Evolutionary conservation across 306 rosid species (phyloP).

Genomic region (Prinsepia uniflora): DNA sequence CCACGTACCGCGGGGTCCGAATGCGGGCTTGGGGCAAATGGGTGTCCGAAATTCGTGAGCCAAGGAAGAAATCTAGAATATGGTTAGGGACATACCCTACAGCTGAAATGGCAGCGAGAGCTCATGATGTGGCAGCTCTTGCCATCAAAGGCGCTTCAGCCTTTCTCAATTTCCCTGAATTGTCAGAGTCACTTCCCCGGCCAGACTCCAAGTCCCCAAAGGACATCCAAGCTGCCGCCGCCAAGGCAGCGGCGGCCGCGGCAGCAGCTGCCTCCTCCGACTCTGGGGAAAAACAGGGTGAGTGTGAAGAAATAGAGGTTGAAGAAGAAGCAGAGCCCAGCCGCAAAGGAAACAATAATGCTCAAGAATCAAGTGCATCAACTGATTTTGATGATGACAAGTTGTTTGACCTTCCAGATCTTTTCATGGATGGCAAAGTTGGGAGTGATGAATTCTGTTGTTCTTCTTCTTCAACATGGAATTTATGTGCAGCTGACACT

Average conservation of each 20-base stretch:
- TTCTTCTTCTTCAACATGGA: slow-evolving; percentile 54
- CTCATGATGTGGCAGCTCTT: slow-evolving; percentile 86
- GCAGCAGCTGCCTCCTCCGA: slow-evolving; percentile 34
- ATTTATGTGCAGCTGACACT: slow-evolving; percentile 52
- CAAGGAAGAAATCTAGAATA: slow-evolving; percentile 82
- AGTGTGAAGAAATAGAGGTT: not conserved
- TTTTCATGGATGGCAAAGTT: slow-evolving; percentile 39
- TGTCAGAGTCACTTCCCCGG: slow-evolving; percentile 51
- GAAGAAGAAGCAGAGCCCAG: slow-evolving; percentile 26
- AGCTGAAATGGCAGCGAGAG: slow-evolving; percentile 93
- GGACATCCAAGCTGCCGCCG: slow-evolving; percentile 85
- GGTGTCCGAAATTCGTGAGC: slow-evolving; percentile 91
- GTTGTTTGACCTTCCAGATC: slow-evolving; percentile 86
- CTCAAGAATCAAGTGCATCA: slow-evolving; percentile 11
- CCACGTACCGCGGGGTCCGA: slow-evolving; percentile 70
- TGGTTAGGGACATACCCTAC: slow-evolving; percentile 89
- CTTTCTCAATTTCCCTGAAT: slow-evolving; percentile 72
- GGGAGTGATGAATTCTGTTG: slow-evolving; percentile 36
- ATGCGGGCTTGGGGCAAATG: slow-evolving; percentile 85
- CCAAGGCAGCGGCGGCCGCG: slow-evolving; percentile 58
- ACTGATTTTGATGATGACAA: slow-evolving; percentile 43
- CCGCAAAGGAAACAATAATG: not conserved
- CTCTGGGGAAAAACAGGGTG: not conserved
- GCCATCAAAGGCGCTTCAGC: slow-evolving; percentile 83
- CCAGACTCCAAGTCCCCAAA: slow-evolving; percentile 63